These are phyloP conservation scores for Gilbertella persicaria DNA, from an alignment of 371 early-diverging fungal genomes.

Conservation along the genomic window DNA sequence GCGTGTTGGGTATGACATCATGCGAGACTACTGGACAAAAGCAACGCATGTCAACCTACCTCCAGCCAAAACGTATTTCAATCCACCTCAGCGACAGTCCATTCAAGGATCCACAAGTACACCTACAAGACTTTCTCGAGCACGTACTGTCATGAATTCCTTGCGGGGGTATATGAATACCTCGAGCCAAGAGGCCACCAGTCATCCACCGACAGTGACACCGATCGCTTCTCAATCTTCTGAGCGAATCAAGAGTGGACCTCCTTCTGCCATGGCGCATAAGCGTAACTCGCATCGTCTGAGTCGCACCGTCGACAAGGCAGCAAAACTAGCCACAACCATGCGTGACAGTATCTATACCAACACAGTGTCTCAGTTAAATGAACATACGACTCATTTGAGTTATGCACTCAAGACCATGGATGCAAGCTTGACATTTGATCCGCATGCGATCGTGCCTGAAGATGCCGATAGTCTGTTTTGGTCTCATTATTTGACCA, in stretches of 20 bases:
- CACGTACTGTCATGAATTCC: conserved; percentile 51
- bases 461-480: conserved; percentile 32
- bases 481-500: conserved; percentile 48
- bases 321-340: conserved; percentile 29
- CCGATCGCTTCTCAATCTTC: conserved; percentile 8
- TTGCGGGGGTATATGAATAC: conserved; percentile 23
- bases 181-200: not conserved
- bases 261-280: conserved; percentile 3
- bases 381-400: conserved; percentile 2
- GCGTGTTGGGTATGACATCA: conserved; percentile 43
- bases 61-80: conserved; percentile 32
- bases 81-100: not conserved
- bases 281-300: conserved; percentile 41
- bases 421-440: conserved; percentile 14
- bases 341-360: conserved; percentile 33
- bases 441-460: conserved; percentile 34
- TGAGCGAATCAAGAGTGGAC: not conserved
- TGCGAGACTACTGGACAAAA: conserved; percentile 49
- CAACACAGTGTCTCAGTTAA: conserved; percentile 2
- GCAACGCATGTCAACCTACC: conserved; percentile 29
- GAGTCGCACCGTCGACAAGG: conserved; percentile 44
- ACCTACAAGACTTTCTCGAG: conserved; percentile 33
- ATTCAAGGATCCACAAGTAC: not conserved
- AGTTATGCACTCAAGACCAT: conserved; percentile 4
- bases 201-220: not conserved